Evolutionary conservation across 306 rosid species (phyloP), one percentile per base, ranked within the genome.

Genomic region (Cucurbita maxima): DNA sequence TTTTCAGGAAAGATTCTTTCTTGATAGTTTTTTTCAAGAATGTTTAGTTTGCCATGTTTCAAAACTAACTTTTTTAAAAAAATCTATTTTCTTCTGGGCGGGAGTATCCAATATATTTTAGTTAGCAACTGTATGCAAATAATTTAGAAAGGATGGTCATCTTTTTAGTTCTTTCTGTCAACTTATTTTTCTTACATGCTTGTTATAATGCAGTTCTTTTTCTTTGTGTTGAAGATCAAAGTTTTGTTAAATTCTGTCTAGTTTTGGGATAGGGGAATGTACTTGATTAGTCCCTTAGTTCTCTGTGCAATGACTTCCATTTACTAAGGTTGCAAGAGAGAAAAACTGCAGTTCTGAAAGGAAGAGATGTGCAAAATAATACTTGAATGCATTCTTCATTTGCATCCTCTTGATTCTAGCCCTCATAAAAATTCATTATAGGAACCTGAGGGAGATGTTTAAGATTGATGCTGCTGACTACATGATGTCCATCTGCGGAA

Each of bases 401-500:
- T 15, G 25, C 58, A 50, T 76, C 62, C 6, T 64, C 40, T 61
- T 72, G 38, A 54, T 38, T 53, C 20, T 40, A 18, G 38, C 55
- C 72, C 61, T 72, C 62, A 41, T 56, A 76, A 43, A 72, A 61
- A 57, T 18, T 78, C 40, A 37, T 69, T 79, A 75, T 84, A 95
- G 99, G 88, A 89, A 95, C 81, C 83, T 95, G 77, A 89, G 97
- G 86, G 99, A 95, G 79, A 79, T 95, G 91, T 95, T 95, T 87
- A 95, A 88, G 88, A 95, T 95, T 77, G 99, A 95, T 86, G 90
- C 99, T 75, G 99, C 99, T 25, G 97, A 91, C 84, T 95, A 95
- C 83, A 95, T 95, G 99, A 95, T 95, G 96, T 91, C 99, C 76
- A 91, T 95, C 76, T 95, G 99, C 68, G 99, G 99, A 78, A 95